A percentile compares a stretch with the other conserved stretches of the same genome.
phyloP scores from a whole-genome alignment of 2,329 filamentous ascomycete genomes.

The Sarocladiaceae sp. region DNA sequence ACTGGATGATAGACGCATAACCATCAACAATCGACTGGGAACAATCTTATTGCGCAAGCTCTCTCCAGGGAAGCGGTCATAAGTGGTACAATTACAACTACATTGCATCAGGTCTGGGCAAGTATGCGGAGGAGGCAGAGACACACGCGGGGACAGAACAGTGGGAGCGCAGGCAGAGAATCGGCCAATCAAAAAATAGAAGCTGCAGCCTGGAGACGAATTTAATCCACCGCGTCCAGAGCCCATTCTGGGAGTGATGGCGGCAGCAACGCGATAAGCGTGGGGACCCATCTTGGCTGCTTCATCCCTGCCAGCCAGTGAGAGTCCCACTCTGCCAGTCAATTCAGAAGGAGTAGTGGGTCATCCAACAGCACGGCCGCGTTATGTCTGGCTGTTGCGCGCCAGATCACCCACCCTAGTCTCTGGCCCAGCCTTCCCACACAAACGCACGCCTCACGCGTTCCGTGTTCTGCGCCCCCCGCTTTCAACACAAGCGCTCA shows the following conservation, averaged over 20 bases:
- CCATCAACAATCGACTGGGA: no score
- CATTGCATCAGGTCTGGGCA: no score
- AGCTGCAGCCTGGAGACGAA: slow-evolving; percentile 11
- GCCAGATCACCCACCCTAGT: slow-evolving; percentile 9
- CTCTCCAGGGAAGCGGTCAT: no score
- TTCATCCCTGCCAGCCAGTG: no score
- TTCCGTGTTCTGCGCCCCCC: slow-evolving; percentile 8
- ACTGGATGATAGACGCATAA: no score
- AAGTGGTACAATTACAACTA: no score
- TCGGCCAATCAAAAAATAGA: slow-evolving; percentile 14
- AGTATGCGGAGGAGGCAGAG: slow-evolving; percentile 1
- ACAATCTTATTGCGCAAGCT: no score
- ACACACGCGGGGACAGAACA: background rate
- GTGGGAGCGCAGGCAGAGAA: background rate
- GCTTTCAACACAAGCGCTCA: slow-evolving; percentile 6
- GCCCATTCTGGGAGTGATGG: background rate
- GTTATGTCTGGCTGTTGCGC: background rate
- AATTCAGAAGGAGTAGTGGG: background rate
- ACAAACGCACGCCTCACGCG: slow-evolving; percentile 2
- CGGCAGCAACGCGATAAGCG: no score
- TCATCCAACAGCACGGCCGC: background rate
- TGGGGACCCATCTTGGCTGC: no score
- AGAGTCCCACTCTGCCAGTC: no score
- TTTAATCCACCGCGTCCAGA: slow-evolving; percentile 11
- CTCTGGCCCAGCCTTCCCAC: slow-evolving; percentile 5